A percentile compares a stretch with the other conserved stretches of the same genome.
phyloP scores from a whole-genome alignment of 2,329 filamentous ascomycete species.

The Penicillium sp. region DNA sequence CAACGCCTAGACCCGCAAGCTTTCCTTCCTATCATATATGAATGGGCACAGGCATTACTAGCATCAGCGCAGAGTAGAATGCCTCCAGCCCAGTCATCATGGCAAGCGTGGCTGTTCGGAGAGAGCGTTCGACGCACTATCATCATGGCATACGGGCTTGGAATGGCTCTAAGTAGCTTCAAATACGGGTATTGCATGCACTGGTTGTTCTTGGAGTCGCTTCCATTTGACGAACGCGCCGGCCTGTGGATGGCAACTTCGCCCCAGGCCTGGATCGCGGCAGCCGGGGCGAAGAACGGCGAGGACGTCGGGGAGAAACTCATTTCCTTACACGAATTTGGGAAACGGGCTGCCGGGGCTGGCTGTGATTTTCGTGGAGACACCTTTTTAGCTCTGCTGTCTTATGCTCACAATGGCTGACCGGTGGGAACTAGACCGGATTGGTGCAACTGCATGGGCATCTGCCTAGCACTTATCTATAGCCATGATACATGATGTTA shows the following conservation, averaged over 20 bases:
- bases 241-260: conserved; percentile 12
- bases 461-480: background rate
- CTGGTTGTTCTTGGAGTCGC: conserved; percentile 13
- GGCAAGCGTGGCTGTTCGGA: conserved; percentile 11
- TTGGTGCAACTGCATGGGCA: background rate
- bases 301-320: conserved; percentile 10
- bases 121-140: conserved; percentile 12
- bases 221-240: conserved; percentile 9
- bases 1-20: background rate
- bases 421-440: conserved; percentile 9
- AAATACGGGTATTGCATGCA: conserved; percentile 8
- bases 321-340: conserved; percentile 12
- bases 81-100: conserved; percentile 2
- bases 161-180: conserved; percentile 3
- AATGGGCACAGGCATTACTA: conserved; percentile 4
- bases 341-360: background rate
- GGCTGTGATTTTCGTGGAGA: conserved; percentile 1
- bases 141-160: conserved; percentile 6
- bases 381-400: conserved; percentile 1
- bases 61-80: conserved; percentile 3
- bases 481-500: background rate
- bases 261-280: conserved; percentile 12
- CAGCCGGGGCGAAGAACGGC: background rate
- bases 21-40: background rate
- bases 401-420: conserved; percentile 4